Evolutionary conservation across 1,284 basidiomycete species (phyloP).

Genomic region (Moesziomyces sp.): DNA sequence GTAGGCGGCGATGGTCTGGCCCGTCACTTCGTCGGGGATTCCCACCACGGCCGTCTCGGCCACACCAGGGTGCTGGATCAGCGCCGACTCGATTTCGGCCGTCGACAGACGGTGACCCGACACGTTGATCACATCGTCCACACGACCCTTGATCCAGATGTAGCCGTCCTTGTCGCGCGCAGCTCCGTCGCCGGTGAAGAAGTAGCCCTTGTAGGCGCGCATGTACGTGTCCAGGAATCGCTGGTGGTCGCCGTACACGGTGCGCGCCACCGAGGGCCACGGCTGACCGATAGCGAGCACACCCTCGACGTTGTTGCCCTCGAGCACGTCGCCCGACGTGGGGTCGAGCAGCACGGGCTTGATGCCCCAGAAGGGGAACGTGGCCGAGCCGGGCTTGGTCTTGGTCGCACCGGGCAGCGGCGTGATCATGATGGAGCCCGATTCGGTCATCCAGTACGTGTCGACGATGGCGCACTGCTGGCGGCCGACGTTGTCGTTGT

Average conservation of each 20-base stretch:
- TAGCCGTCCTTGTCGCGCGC: conserved; percentile 94
- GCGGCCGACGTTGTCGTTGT: conserved; percentile 91
- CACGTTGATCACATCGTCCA: conserved; percentile 80
- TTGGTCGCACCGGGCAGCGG: conserved; percentile 94
- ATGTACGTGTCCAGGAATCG: conserved; percentile 94
- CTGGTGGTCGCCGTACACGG: conserved; percentile 90
- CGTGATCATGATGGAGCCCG: conserved; percentile 92
- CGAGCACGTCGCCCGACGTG: conserved; percentile 78
- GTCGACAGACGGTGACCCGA: conserved; percentile 97
- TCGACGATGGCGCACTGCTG: conserved; percentile 93
- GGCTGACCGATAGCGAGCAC: conserved; percentile 86
- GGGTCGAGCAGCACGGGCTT: conserved; percentile 89
- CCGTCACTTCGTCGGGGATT: conserved; percentile 65
- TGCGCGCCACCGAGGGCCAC: conserved; percentile 97
- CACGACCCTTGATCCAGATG: conserved; percentile 88
- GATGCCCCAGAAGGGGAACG: conserved; percentile 97
- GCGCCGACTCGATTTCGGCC: conserved; percentile 95
- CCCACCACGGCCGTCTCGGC: conserved; percentile 82
- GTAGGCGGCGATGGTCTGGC: conserved; percentile 67
- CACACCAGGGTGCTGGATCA: conserved; percentile 92
- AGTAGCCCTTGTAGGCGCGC: conserved; percentile 76
- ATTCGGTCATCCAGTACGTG: conserved; percentile 84
- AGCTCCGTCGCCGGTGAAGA: conserved; percentile 97
- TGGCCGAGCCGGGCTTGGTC: conserved; percentile 95
- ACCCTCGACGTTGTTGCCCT: conserved; percentile 88